These are phyloP conservation scores for Fusarium pseudonygamai DNA, from an alignment of 2,329 filamentous ascomycete species.

Conservation along the genomic window DNA sequence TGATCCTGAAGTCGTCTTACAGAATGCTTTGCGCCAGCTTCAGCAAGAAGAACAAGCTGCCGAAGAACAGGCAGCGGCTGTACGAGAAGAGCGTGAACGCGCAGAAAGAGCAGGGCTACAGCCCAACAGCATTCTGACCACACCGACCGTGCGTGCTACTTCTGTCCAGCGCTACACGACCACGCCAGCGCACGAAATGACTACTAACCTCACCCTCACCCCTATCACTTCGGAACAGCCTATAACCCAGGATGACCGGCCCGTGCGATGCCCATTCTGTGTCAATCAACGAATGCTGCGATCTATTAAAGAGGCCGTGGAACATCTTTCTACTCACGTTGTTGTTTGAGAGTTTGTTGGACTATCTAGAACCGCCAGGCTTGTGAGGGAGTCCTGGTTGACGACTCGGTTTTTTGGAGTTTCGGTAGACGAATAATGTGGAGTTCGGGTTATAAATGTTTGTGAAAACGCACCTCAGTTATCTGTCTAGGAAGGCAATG, in stretches of 20 bases:
- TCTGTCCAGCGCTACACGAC: slow-evolving; percentile 48
- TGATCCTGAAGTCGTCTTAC: slow-evolving; percentile 66
- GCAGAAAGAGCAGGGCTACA: slow-evolving; percentile 52
- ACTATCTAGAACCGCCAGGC: not conserved
- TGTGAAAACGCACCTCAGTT: slow-evolving; percentile 1
- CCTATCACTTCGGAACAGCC: slow-evolving; percentile 63
- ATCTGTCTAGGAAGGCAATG: not conserved
- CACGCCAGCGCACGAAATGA: slow-evolving; percentile 49
- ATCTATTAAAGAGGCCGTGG: slow-evolving; percentile 69
- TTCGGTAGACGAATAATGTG: slow-evolving; percentile 10
- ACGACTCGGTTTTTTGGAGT: slow-evolving; percentile 21
- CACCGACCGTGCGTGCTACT: slow-evolving; percentile 43
- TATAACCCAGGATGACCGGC: slow-evolving; percentile 57
- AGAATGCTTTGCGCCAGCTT: slow-evolving; percentile 67
- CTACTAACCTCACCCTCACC: slow-evolving; percentile 60
- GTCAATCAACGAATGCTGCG: slow-evolving; percentile 69
- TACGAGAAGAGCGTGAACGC: slow-evolving; percentile 62
- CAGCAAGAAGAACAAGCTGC: slow-evolving; percentile 68
- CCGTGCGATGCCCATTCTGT: slow-evolving; percentile 68
- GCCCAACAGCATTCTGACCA: slow-evolving; percentile 47
- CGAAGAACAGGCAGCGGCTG: slow-evolving; percentile 65
- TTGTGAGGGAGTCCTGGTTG: not conserved
- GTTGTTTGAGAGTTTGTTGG: slow-evolving; percentile 51
- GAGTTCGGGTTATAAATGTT: slow-evolving; percentile 11
- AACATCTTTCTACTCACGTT: slow-evolving; percentile 70